Evolutionary conservation across 73 alveolate species (phyloP), one percentile per base, ranked within the genome.

Genomic region (Stentor coeruleus): DNA sequence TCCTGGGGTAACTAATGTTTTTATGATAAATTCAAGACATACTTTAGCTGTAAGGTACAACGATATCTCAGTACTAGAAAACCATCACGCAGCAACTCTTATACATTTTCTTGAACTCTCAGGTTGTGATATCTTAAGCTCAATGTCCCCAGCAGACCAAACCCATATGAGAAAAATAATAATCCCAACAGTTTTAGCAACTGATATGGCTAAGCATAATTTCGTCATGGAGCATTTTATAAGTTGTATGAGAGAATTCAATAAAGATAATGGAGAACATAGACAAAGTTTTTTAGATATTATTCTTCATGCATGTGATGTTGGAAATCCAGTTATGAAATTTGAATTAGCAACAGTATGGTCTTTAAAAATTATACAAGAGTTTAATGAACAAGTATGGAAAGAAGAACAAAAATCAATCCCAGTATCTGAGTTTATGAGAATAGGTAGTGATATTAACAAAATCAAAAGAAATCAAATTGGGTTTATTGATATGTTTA

Each of bases 1-100:
- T 82, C 98, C 98, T 3, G 98, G 98, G 20, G 55, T 83, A n/a
- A 94, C 93, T 55, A 94, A 94, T 85, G 76, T 85, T 66, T 94
- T 77, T 82, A 89, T 86, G 59, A 85, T 90, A 0, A 92, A 92
- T 40, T 81, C 94, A 38, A 74, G 77, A 33, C 85, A 92, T 30
- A 59, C 73, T 60, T 84, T 90, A 3, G 94, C 98, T 39, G 59
- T 87, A 11, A 83, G 88, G 28, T 94, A 92, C 77, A 94, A 94
- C 77, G 98, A 94, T 86, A 84, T 76, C 20, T 77, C 95, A 59
- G 95, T 94, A 41, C 87, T 94, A 14, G 98, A 94, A 84, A 94
- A 85, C 84, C 95, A 91, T 87, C 98, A 94, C 85, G 86, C 92
- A 38, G 92, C 97, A 3, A 90, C 92, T 59, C 58, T 91, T 26